Conservation (phyloP, 768 basidiomycete genomes). For the Termitomyces sp. region DNA sequence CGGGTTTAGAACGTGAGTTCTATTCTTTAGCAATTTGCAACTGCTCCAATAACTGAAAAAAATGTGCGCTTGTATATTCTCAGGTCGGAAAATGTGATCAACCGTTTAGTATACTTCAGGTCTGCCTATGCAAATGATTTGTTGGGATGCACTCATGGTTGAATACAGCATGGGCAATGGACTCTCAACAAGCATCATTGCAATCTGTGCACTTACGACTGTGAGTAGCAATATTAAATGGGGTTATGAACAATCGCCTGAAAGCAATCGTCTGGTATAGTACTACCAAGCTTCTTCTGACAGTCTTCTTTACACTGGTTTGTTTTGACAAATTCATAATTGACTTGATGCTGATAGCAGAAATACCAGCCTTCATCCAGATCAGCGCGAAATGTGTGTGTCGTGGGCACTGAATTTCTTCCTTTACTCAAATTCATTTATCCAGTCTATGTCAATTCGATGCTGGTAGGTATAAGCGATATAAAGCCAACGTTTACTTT, state of each 20-base stretch:
- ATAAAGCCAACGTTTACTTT: not conserved
- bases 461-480: not conserved
- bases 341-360: not conserved
- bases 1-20: not conserved
- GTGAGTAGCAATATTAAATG: not conserved
- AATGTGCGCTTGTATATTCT: not conserved
- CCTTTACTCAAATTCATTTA: not conserved
- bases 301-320: not conserved
- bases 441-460: not conserved
- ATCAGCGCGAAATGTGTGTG: not conserved
- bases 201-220: not conserved
- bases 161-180: not conserved
- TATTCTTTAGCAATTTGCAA: not conserved
- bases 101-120: not conserved
- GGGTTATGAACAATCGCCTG: not conserved
- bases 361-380: not conserved
- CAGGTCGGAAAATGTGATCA: not conserved
- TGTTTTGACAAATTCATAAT: not conserved
- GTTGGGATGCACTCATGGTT: not conserved
- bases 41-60: not conserved
- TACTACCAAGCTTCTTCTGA: not conserved
- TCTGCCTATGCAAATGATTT: not conserved
- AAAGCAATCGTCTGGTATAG: not conserved
- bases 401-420: not conserved
- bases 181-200: not conserved